Evolutionary conservation across 257 asterid species (phyloP), one percentile per base, ranked within the genome.

Genomic region (Capsicum rhomboideum): DNA sequence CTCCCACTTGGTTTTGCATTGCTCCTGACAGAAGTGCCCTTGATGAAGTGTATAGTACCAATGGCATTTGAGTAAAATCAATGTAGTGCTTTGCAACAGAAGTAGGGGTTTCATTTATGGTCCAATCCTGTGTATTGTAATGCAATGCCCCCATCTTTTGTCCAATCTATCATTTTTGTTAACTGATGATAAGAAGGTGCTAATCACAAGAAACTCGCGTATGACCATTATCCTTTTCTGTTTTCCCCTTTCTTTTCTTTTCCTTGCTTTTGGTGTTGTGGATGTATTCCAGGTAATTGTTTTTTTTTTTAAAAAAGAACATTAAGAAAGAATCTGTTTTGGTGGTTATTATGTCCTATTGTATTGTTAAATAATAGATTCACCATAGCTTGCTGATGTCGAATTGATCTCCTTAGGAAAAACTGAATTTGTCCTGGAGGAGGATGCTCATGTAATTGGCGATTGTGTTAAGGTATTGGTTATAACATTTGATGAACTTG

Each of bases 401-500:
- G 9, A 64, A 56, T 46, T 52, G 63, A 80, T 84, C n/a, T 84
- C 58, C 28, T 77, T 81, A 95, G 98, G 98, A 66, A 92, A 91
- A 87, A 85, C 89, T 84, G 98, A 92, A 87, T 95, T 95, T 89
- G 86, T 85, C 78, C 92, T 91, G 59, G 92, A 91, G 78, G 98
- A 95, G 91, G 98, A 95, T 87, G 96, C 98, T 78, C 98, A 95
- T 89, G 96, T 95, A 86, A 89, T 95, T 66, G 97, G 97, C 6
- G 98, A 95, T 88, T 95, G 98, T 56, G 94, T 95, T 80, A 95
- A 95, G 98, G 98, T 96, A 82, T 81, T 53, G 88, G 64, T 84
- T 84, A 40, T 87, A 44, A 40, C 72, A 69, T 79, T 40, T 61
- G 55, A 82, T 74, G 44, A 75, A 49, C 61, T 8, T 9, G 17